Evolutionary conservation across 202 grass and related monocot genomes (phyloP).

Genomic region (Carex sylvatica): DNA sequence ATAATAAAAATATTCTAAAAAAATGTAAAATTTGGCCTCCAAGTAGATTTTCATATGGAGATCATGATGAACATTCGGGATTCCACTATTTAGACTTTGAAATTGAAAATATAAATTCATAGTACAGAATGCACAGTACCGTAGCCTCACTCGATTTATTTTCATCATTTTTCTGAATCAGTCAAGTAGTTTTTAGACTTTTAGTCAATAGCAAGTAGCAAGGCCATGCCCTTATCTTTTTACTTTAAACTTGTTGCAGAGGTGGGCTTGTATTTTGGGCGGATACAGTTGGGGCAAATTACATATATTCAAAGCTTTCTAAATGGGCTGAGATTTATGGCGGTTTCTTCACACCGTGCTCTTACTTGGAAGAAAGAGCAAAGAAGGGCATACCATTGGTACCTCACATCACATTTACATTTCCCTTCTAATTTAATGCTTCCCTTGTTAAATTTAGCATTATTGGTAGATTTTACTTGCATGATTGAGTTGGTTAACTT

Average conservation of each 20-base stretch:
- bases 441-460: background rate
- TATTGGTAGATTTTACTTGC: background rate
- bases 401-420: background rate
- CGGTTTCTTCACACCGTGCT: conserved; percentile 71
- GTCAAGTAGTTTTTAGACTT: no score
- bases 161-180: no score
- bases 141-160: no score
- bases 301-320: conserved; percentile 70
- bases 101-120: no score
- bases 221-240: background rate
- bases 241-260: conserved; percentile 45
- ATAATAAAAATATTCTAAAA: no score
- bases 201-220: background rate
- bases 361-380: conserved; percentile 84
- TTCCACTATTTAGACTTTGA: no score
- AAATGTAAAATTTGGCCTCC: no score
- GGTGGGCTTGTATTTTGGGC: conserved; percentile 95
- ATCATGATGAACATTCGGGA: no score
- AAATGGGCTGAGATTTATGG: conserved; percentile 74
- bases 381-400: conserved; percentile 65
- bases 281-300: conserved; percentile 70
- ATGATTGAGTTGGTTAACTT: background rate
- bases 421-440: background rate
- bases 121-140: no score
- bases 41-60: no score